Base-by-base conservation (phyloP, 2,329 filamentous ascomycete species). In the Lachnellula arida region DNA sequence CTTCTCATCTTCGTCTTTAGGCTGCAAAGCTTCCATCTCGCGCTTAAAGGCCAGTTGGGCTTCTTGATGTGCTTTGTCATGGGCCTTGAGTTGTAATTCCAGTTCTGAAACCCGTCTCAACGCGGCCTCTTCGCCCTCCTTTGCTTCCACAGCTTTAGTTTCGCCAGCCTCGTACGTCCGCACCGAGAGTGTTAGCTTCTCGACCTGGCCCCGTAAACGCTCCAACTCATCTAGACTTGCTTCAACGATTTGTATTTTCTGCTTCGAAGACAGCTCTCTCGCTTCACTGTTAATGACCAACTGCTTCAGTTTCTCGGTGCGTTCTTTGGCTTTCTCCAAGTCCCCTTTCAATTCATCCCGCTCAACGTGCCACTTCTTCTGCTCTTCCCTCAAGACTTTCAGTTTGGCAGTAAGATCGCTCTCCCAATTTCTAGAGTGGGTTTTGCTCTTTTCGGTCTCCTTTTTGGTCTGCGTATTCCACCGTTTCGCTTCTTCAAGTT, bases 371-470 rank as follows among this genome's bases (percentile, higher is more conserved):
- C 81, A 86, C 59, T 77, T 79, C 71, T 85, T 89, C 59, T 86
- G 84, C 57, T 90, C 87, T 56, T 91, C 87, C 49, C 85, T 81
- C 42, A 90, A 76, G 3, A 75, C 74, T 60, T 82, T 81, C 44
- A 91, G 74, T 70, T 88, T 90, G 51, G 77, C 77, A 49, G 81
- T 82, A 34, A 91, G 76, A 62, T 90, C 86, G 2, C 78, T 81
- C 66, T 93, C 89, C 81, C 88, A 89, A 68, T 89, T 92, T 73
- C 89, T 89, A 1, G 86, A 81, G 63, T 91, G 80, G 40, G 81
- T 84, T 35, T 88, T 83, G 46, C 86, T 86, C 63, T 84, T 87
- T 57, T 89, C 83, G 0, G 83, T 85, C 64, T 92, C 88, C 60
- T 84, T 87, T 65, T 85, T 86, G 50, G 87, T 79, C 66, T 88